Evolutionary conservation across 2,329 filamentous ascomycete genomes (phyloP), one percentile per base, ranked within the genome.

Genomic region (Colletotrichum plurivorum): DNA sequence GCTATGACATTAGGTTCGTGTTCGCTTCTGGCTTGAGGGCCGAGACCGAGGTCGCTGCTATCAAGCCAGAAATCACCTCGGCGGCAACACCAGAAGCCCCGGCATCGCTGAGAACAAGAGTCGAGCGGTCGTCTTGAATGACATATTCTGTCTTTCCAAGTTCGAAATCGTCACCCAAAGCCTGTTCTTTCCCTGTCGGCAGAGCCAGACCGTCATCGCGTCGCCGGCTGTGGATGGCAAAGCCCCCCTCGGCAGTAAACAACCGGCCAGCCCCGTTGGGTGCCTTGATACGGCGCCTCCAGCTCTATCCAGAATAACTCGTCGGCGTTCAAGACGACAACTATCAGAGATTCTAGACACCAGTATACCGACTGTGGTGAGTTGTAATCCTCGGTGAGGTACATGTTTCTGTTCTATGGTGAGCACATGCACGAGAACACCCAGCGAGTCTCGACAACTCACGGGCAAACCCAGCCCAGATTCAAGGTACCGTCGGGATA

Each of bases 281-380:
- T 0, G 56, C 13, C 15, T 41, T 48, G 36, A 31, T 77, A 75
- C 0, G 75, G 70, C 0, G 71, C 56, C 56, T 88, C 83, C 3
- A 81, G 66, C 0, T 76, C 73, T 0, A 72, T 73, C 86, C 87
- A 89, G 63, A 89, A 88, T 0, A 77, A 73, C 52, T 85, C 77
- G 0, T 74, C 70, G 1, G 72, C 68, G 0, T 76, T 69, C 0
- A 88, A 63, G 0, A 76, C 78, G 0, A 86, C 74, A 0, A 79
- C 80, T 1, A 87, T 76, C 3, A 88, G 80, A 0, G 83, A 81
- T 64, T 88, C 88, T 18, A 88, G 75, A 9, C 81, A 83, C 86
- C 86, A 88, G 72, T 88, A 89, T 0, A 81, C 78, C 0, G 85
- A 88, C 67, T 88, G 86, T 0, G 86, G 85, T 1, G 86, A 88